Conservation (phyloP, 2,329 filamentous ascomycete species). For the Calycina marina region DNA sequence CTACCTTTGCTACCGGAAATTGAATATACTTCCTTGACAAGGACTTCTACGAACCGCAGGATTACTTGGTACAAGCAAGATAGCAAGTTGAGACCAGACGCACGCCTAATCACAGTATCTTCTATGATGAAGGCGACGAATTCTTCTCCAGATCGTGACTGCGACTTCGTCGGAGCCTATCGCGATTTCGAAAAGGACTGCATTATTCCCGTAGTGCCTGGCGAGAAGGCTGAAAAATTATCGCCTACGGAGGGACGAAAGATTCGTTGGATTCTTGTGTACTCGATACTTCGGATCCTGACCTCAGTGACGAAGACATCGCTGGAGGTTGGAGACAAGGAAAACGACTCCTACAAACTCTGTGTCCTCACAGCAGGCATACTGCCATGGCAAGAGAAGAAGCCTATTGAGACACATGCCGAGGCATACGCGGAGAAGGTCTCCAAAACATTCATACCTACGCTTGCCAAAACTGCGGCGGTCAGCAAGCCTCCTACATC, state of each 20-base stretch:
- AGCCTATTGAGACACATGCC: slow-evolving; percentile 8
- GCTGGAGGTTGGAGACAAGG: slow-evolving; percentile 41
- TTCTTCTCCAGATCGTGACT: slow-evolving; percentile 23
- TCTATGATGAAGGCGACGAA: slow-evolving; percentile 38
- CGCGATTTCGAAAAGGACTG: slow-evolving; percentile 52
- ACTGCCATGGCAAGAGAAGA: slow-evolving; percentile 17
- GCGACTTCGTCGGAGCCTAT: slow-evolving; percentile 51
- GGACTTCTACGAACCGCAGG: slow-evolving; percentile 17
- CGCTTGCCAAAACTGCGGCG: neutral
- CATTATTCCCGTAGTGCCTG: slow-evolving; percentile 32
- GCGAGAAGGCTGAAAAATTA: slow-evolving; percentile 41
- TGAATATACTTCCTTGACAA: slow-evolving; percentile 13
- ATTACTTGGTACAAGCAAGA: slow-evolving; percentile 9
- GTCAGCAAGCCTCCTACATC: slow-evolving; percentile 1
- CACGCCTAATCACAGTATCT: slow-evolving; percentile 34
- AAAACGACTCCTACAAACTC: slow-evolving; percentile 39
- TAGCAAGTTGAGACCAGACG: slow-evolving; percentile 31
- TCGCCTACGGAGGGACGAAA: slow-evolving; percentile 55
- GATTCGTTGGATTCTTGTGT: slow-evolving; percentile 65
- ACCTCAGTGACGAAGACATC: slow-evolving; percentile 47
- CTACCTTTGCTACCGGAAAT: slow-evolving; percentile 47
- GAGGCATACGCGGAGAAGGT: slow-evolving; percentile 12
- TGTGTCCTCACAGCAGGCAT: slow-evolving; percentile 14
- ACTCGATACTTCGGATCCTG: slow-evolving; percentile 59
- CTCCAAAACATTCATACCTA: slow-evolving; percentile 6